Percentiles rank a stretch among this genome's conserved stretches.
phyloP scores from a whole-genome alignment of 208 protist species.

The Trypanosoma grayi region DNA sequence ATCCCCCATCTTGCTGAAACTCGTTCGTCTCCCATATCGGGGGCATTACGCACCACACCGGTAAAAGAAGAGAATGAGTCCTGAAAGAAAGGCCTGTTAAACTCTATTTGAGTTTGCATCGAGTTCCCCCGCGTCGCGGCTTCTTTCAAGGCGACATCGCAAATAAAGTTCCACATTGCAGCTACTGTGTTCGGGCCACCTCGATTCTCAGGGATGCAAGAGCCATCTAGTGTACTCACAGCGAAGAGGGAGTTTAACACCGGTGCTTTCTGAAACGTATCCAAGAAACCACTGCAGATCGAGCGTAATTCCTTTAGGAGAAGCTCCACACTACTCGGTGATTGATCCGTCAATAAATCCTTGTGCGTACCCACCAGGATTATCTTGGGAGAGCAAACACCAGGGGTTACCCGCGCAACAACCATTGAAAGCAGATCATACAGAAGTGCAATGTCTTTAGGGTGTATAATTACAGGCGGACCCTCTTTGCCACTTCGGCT shows the following conservation, averaged over 20 bases:
- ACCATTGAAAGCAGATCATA: slow-evolving; percentile 21
- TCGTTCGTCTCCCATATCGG: too few species aligned
- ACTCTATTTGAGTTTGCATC: not conserved
- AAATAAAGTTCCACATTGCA: slow-evolving; percentile 31
- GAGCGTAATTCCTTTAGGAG: slow-evolving; percentile 22
- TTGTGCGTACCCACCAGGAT: slow-evolving; percentile 24
- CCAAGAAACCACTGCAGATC: slow-evolving; percentile 7
- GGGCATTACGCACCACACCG: not conserved
- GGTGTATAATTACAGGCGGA: slow-evolving; percentile 12
- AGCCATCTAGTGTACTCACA: slow-evolving; percentile 3
- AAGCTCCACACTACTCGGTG: slow-evolving; percentile 7
- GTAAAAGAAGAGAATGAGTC: not conserved
- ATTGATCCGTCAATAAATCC: slow-evolving; percentile 25
- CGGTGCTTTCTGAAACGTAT: not conserved
- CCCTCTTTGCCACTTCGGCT: not conserved
- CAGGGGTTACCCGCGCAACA: not conserved
- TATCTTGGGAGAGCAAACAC: slow-evolving; percentile 4
- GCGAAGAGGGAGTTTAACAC: slow-evolving; percentile 22
- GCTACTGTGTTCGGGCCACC: slow-evolving; percentile 18
- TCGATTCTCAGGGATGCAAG: slow-evolving; percentile 31
- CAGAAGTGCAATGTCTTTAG: slow-evolving; percentile 14
- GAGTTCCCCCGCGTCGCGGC: not conserved
- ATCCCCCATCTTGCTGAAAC: too few species aligned
- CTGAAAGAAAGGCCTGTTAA: not conserved
- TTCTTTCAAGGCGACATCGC: slow-evolving; percentile 20